A percentile compares a stretch with the other conserved stretches of the same genome.
phyloP scores from a whole-genome alignment of 148 eudicot species.

The Vaccinium vitisidaea region DNA sequence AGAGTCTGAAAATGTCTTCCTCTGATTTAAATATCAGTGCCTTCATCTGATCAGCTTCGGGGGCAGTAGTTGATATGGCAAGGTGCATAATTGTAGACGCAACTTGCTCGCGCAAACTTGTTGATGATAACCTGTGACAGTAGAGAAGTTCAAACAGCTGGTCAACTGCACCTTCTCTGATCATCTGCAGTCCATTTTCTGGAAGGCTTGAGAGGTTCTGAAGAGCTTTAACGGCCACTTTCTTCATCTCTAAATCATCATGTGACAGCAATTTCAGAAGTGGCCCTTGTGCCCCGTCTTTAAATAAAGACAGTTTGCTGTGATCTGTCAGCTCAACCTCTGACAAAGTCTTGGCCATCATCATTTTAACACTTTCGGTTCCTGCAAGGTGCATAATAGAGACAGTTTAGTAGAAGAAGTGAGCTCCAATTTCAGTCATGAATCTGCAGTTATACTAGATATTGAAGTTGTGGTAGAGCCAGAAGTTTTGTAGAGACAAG shows the following conservation, averaged over 20 bases:
- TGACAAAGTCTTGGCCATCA: conserved; percentile 25
- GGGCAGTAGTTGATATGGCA: conserved; percentile 20
- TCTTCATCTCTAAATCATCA: conserved; percentile 22
- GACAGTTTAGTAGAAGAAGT: not conserved
- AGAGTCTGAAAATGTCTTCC: conserved; percentile 33
- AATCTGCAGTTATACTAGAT: not conserved
- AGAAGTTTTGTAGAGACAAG: not conserved
- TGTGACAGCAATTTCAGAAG: conserved; percentile 22
- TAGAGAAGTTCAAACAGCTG: conserved; percentile 28
- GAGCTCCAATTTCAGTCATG: not conserved
- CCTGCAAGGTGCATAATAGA: conserved; percentile 16
- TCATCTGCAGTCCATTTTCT: conserved; percentile 26
- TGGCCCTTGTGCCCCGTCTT: conserved; percentile 23
- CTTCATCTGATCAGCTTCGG: conserved; percentile 18
- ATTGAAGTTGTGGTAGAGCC: not conserved
- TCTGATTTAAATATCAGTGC: conserved; percentile 21
- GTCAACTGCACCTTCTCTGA: conserved; percentile 23
- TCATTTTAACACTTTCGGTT: conserved; percentile 18
- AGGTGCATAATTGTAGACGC: conserved; percentile 27
- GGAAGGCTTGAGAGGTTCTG: conserved; percentile 28
- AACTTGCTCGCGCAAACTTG: conserved; percentile 19
- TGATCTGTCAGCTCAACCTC: conserved; percentile 29
- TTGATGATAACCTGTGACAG: conserved; percentile 23
- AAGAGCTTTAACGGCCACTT: conserved; percentile 26
- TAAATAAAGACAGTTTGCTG: conserved; percentile 16